These are phyloP conservation scores for Raphidocelis subcapitata DNA, from an alignment of 139 green algal genomes.

Conservation along the genomic window DNA sequence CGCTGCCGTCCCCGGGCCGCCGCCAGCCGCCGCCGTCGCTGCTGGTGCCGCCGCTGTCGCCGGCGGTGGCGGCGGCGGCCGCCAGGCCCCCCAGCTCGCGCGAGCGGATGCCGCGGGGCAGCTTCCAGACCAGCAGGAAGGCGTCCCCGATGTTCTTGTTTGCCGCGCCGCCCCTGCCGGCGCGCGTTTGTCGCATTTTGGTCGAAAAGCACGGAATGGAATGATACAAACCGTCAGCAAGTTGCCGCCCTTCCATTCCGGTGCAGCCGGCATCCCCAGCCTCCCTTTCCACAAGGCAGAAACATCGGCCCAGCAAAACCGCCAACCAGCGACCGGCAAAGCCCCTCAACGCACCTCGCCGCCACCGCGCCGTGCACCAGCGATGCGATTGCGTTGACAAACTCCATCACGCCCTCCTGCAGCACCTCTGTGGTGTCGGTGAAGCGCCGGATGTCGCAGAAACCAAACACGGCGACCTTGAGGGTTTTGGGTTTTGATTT, in stretches of 20 bases:
- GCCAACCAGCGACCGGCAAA: too few relatives aligned
- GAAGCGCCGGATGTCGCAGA: conserved; percentile 97
- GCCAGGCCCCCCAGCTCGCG: background rate
- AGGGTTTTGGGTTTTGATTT: too few relatives aligned
- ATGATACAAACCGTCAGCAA: too few relatives aligned
- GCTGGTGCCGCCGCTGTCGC: too few relatives aligned
- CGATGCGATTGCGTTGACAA: conserved; percentile 94
- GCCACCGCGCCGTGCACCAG: conserved; percentile 92
- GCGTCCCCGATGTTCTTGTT: conserved; percentile 99
- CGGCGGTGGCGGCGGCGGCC: background rate
- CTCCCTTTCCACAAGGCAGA: too few relatives aligned
- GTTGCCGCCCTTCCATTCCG: too few relatives aligned
- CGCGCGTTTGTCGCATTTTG: conserved; percentile 61
- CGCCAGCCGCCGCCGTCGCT: too few relatives aligned
- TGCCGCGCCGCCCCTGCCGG: conserved; percentile 64
- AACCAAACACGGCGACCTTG: conserved; percentile 88
- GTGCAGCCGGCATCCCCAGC: too few relatives aligned
- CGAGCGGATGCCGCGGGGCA: conserved; percentile 48
- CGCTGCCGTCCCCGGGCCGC: too few relatives aligned
- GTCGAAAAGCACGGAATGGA: too few relatives aligned
- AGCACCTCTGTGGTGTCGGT: conserved; percentile 95
- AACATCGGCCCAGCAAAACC: too few relatives aligned
- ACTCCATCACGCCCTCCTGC: conserved; percentile 96
- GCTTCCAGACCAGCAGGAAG: conserved; percentile 95
- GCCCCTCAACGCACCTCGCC: conserved; percentile 1